Conservation (phyloP, 495 filamentous ascomycete genomes). For the Trichoderma orchidacearum region DNA sequence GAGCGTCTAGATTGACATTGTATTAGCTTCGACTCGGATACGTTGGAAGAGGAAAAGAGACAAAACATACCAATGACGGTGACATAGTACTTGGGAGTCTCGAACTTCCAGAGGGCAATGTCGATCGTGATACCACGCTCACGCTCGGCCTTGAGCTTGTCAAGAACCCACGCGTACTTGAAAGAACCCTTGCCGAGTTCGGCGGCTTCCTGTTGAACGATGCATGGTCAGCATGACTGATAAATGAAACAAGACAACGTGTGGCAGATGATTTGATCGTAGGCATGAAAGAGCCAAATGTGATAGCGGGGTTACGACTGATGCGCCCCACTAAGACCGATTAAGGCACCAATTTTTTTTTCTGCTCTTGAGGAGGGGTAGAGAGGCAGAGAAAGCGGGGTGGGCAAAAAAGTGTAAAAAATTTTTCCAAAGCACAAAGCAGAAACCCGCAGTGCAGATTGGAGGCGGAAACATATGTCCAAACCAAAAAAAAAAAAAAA, state of each 20-base stretch:
- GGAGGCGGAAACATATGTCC: not conserved
- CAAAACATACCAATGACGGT: constrained; percentile 80
- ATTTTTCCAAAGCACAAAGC: not conserved
- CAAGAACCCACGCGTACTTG: constrained; percentile 99
- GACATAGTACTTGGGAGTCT: constrained; percentile 97
- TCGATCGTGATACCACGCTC: constrained; percentile 99
- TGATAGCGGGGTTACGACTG: not conserved
- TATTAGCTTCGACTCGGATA: constrained; percentile 1
- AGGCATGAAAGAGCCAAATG: not conserved
- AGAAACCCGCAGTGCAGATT: not conserved
- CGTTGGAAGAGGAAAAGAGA: not conserved
- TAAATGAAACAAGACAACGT: constrained; percentile 3
- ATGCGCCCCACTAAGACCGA: not conserved
- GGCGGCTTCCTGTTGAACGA: constrained; percentile 65
- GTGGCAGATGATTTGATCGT: not conserved
- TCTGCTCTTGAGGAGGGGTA: not conserved
- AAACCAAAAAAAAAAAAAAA: not conserved
- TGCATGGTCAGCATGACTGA: constrained; percentile 5
- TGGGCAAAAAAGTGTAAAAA: not conserved
- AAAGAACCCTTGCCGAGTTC: constrained; percentile 78
- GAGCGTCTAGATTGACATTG: constrained; percentile 55
- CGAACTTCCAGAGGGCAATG: constrained; percentile 99
- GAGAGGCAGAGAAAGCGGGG: not conserved
- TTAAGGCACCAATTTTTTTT: not conserved
- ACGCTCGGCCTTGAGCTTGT: constrained; percentile 99